Conservation (phyloP, 257 asterid genomes). For the Mitragyna speciosa region DNA sequence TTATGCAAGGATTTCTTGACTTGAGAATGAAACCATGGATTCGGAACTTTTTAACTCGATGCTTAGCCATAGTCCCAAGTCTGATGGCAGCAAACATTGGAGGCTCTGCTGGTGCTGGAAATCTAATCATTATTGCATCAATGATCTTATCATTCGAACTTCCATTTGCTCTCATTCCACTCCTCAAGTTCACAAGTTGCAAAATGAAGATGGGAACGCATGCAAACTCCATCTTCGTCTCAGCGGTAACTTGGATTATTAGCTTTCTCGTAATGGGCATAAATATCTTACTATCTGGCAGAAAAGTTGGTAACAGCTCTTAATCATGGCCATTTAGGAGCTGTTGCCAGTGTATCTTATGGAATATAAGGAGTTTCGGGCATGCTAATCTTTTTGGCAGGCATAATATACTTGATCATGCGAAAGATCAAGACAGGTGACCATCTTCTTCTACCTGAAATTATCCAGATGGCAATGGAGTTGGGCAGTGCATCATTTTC, state of each 20-base stretch:
- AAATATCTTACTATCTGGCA: slow-evolving; percentile 70
- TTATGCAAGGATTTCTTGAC: slow-evolving; percentile 78
- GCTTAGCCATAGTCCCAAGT: slow-evolving; percentile 85
- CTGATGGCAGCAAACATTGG: slow-evolving; percentile 75
- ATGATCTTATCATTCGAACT: slow-evolving; percentile 94
- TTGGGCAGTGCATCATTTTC: slow-evolving; percentile 8
- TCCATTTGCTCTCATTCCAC: slow-evolving; percentile 80
- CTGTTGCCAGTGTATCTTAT: slow-evolving; percentile 45
- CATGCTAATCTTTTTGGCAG: slow-evolving; percentile 62
- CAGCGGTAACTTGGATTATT: slow-evolving; percentile 78
- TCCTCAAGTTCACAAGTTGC: slow-evolving; percentile 72
- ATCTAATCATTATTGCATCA: slow-evolving; percentile 85
- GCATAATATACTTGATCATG: slow-evolving; percentile 60
- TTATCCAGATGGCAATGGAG: slow-evolving; percentile 34
- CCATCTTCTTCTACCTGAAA: slow-evolving; percentile 64
- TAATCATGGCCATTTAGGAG: slow-evolving; percentile 41
- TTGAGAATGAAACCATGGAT: slow-evolving; percentile 38
- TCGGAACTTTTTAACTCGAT: slow-evolving; percentile 72
- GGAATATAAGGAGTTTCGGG: slow-evolving; percentile 64
- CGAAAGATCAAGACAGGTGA: slow-evolving; percentile 64
- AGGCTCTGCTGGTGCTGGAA: slow-evolving; percentile 84
- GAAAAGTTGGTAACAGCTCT: slow-evolving; percentile 60
- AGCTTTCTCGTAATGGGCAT: slow-evolving; percentile 80
- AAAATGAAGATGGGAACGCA: slow-evolving; percentile 79
- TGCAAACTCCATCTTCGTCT: slow-evolving; percentile 61